Conservation (phyloP, 106 monocot species). For the Dioscorea alata region DNA sequence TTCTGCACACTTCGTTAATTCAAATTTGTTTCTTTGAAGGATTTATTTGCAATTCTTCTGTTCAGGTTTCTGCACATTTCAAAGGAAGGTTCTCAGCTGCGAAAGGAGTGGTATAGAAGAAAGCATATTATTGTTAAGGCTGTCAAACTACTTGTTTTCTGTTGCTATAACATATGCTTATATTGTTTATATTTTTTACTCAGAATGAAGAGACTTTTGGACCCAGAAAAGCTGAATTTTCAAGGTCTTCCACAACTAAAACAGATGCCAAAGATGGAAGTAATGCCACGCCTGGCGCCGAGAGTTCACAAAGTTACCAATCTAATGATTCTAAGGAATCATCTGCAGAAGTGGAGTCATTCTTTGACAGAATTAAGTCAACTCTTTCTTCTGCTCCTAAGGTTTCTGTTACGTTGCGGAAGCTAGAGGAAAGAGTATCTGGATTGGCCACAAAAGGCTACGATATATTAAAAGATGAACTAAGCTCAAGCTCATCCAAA, state of each 20-base stretch:
- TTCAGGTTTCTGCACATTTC: constrained; percentile 54
- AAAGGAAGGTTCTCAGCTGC: constrained; percentile 65
- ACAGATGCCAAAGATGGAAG: constrained; percentile 11
- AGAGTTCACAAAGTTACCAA: constrained; percentile 21
- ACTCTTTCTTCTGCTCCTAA: constrained; percentile 49
- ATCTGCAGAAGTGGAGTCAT: constrained; percentile 26
- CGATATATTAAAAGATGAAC: constrained; percentile 72
- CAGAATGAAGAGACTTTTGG: constrained; percentile 78
- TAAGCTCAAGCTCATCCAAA: constrained; percentile 43
- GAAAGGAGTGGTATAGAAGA: constrained; percentile 53
- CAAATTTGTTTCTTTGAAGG: not conserved
- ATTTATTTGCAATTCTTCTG: not conserved
- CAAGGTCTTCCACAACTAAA: constrained; percentile 24
- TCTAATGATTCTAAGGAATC: constrained; percentile 26
- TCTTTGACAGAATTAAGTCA: constrained; percentile 57
- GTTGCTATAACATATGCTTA: not conserved
- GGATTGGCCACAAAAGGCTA: constrained; percentile 75
- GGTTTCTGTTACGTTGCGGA: constrained; percentile 55
- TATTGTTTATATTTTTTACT: constrained; percentile 1
- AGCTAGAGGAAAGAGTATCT: constrained; percentile 56
- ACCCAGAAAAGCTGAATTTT: constrained; percentile 48
- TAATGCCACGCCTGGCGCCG: constrained; percentile 17
- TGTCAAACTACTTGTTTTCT: not conserved
- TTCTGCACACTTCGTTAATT: not conserved
- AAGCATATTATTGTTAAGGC: not conserved